Conservation (phyloP, 2,329 filamentous ascomycete species). For the Reticulascus tulasneorum region DNA sequence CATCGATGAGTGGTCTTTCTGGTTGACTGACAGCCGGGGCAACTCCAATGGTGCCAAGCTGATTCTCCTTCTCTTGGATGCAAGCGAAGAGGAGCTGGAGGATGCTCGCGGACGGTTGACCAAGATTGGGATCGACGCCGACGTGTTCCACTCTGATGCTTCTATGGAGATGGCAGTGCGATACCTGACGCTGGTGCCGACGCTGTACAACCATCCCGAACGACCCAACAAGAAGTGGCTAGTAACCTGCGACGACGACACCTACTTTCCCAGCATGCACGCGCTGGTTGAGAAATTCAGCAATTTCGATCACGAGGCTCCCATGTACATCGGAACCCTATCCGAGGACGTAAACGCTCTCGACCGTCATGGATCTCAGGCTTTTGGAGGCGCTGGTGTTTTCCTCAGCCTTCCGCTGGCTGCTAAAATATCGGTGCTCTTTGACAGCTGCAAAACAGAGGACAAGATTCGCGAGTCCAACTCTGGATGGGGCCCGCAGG, state of each 20-base stretch:
- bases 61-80: constrained; percentile 50
- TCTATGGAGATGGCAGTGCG: constrained; percentile 54
- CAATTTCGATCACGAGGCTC: constrained; percentile 46
- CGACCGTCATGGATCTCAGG: constrained; percentile 57
- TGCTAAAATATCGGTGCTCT: constrained; percentile 39
- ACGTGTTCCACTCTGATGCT: constrained; percentile 52
- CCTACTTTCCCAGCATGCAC: constrained; percentile 59
- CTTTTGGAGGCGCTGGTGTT: constrained; percentile 60
- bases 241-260: constrained; percentile 61
- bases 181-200: constrained; percentile 52
- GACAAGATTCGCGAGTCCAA: constrained; percentile 52
- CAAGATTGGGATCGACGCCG: constrained; percentile 50
- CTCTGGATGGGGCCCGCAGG: constrained; percentile 56
- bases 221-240: constrained; percentile 52
- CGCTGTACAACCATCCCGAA: constrained; percentile 48
- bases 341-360: constrained; percentile 60
- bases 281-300: constrained; percentile 46
- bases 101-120: constrained; percentile 43
- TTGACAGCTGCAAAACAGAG: constrained; percentile 40
- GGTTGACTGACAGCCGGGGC: constrained; percentile 54
- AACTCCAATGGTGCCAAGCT: constrained; percentile 55
- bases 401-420: constrained; percentile 54
- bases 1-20: constrained; percentile 56
- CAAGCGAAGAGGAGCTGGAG: constrained; percentile 45
- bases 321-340: constrained; percentile 57